Conservation (phyloP, 2,329 filamentous ascomycete genomes). For the Neofusicoccum kwambonambiense region DNA sequence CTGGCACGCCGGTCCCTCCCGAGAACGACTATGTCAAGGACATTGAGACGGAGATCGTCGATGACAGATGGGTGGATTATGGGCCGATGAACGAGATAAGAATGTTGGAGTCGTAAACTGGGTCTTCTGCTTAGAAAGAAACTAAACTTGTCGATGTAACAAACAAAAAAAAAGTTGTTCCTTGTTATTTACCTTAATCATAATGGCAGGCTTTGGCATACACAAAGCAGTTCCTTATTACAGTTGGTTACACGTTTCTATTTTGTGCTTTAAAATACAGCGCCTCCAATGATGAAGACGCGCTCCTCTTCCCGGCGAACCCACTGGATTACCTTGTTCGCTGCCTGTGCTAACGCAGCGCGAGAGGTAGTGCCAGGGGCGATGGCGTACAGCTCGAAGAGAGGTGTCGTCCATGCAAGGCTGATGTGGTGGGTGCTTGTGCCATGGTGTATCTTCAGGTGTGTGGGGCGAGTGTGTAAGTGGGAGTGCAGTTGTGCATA, state of each 20-base stretch:
- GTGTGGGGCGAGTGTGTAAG: constrained; percentile 79
- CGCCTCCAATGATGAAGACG: constrained; percentile 96
- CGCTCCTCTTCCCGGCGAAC: constrained; percentile 87
- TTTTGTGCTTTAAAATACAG: constrained; percentile 57
- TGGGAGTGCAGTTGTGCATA: constrained; percentile 83
- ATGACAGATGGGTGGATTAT: constrained; percentile 5
- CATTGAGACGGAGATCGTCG: not conserved
- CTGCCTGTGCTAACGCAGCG: constrained; percentile 73
- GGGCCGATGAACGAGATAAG: not conserved
- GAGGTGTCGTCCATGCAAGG: constrained; percentile 85
- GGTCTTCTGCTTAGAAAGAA: not conserved
- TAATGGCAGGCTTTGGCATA: too few relatives aligned
- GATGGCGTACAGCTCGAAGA: constrained; percentile 95
- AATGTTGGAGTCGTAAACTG: not conserved
- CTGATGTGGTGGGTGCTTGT: constrained; percentile 69
- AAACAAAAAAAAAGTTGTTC: not conserved
- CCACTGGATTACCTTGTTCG: constrained; percentile 89
- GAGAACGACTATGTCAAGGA: constrained; percentile 1
- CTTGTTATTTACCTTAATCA: not conserved
- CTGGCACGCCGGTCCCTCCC: not conserved
- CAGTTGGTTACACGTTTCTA: not conserved
- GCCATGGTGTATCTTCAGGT: constrained; percentile 82
- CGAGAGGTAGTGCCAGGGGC: constrained; percentile 67
- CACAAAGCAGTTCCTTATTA: too few relatives aligned
- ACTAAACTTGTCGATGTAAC: not conserved